Evolutionary conservation across 2,329 filamentous ascomycete genomes (phyloP).

Genomic region (Fusarium citri): DNA sequence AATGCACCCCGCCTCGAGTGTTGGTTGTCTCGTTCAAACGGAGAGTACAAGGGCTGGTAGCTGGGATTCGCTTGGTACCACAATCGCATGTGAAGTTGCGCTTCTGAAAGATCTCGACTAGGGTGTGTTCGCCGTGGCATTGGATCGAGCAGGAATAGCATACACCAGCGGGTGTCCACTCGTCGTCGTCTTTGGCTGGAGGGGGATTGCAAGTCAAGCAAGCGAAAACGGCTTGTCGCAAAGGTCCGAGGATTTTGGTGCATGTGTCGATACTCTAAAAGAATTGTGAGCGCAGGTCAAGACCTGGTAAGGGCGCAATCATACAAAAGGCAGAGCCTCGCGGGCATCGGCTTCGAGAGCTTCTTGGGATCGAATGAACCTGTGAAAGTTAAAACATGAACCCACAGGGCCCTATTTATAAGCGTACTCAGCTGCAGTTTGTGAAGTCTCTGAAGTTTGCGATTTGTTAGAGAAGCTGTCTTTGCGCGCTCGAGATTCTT

Average conservation of each 20-base stretch:
- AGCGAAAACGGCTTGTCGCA: constrained; percentile 90
- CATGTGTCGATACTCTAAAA: constrained; percentile 89
- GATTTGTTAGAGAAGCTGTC: constrained; percentile 71
- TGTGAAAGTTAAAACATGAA: constrained; percentile 50
- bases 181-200: constrained; percentile 68
- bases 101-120: constrained; percentile 97
- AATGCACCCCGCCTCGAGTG: constrained; percentile 79
- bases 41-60: constrained; percentile 78
- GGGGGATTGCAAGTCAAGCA: constrained; percentile 94
- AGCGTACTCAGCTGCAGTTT: constrained; percentile 78
- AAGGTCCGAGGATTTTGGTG: constrained; percentile 86
- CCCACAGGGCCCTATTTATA: accelerated
- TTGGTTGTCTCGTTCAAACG: constrained; percentile 79
- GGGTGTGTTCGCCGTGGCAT: constrained; percentile 93
- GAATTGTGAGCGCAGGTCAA: constrained; percentile 35
- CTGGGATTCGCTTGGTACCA: constrained; percentile 82
- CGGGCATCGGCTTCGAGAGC: constrained; percentile 94
- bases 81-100: constrained; percentile 97
- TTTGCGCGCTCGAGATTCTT: constrained; percentile 55
- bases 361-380: constrained; percentile 90
- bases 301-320: constrained; percentile 44
- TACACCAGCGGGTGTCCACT: constrained; percentile 74
- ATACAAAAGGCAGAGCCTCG: constrained; percentile 91
- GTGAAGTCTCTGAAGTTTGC: constrained; percentile 69
- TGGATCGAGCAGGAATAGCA: constrained; percentile 98